A percentile compares a stretch with the other conserved stretches of the same genome.
Evolutionary conservation across 2,329 filamentous ascomycete genomes (phyloP).

Genomic region (Hypomyces rosellus): DNA sequence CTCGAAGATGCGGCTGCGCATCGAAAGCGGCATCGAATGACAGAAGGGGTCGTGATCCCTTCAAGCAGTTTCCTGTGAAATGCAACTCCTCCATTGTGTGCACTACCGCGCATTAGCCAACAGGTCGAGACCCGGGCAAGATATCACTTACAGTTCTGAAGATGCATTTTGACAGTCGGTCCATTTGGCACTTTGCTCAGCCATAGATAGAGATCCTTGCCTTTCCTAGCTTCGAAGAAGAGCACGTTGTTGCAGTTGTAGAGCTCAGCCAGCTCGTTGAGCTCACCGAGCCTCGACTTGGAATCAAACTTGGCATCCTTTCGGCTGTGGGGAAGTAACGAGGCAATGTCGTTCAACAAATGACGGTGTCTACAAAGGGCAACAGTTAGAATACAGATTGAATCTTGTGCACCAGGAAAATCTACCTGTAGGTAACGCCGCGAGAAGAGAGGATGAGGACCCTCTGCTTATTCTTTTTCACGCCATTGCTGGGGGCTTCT

Average conservation of each 20-base stretch:
- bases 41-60: conserved; percentile 83
- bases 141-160: conserved; percentile 60
- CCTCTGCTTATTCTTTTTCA: conserved; percentile 62
- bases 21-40: conserved; percentile 90
- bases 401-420: not conserved
- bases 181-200: conserved; percentile 78
- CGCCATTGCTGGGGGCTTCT: conserved; percentile 42
- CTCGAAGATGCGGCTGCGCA: conserved; percentile 66
- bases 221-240: conserved; percentile 93
- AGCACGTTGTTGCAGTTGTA: conserved; percentile 94
- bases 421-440: conserved; percentile 81
- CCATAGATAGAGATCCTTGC: conserved; percentile 91
- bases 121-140: not conserved
- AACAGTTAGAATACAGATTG: not conserved
- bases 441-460: conserved; percentile 88
- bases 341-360: conserved; percentile 79
- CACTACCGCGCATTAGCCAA: conserved; percentile 43
- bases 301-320: conserved; percentile 97
- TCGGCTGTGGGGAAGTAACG: conserved; percentile 82
- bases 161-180: conserved; percentile 59
- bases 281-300: conserved; percentile 77
- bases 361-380: conserved; percentile 70
- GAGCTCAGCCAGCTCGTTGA: conserved; percentile 69
- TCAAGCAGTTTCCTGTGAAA: conserved; percentile 94
- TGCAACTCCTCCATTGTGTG: conserved; percentile 97